Conservation (phyloP, 2,329 filamentous ascomycete species). For the Aspergillus transmontanensis region DNA sequence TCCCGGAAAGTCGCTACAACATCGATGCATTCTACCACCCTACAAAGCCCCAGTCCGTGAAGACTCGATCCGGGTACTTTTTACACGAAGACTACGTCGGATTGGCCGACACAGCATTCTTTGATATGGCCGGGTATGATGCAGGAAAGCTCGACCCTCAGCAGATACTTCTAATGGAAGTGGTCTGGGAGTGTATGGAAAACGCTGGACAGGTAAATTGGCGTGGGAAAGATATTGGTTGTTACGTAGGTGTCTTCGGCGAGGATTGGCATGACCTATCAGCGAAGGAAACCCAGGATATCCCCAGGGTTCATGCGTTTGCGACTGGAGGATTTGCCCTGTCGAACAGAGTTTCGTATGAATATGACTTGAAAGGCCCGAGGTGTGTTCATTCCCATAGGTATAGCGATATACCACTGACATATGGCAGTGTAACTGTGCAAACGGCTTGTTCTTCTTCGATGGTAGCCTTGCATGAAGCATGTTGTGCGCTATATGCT, state of each 20-base stretch:
- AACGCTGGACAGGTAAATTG: conserved; percentile 31
- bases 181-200: conserved; percentile 37
- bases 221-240: conserved; percentile 33
- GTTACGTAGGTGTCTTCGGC: conserved; percentile 27
- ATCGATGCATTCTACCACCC: conserved; percentile 27
- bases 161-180: conserved; percentile 34
- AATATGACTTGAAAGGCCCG: background rate
- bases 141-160: conserved; percentile 33
- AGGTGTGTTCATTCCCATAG: background rate
- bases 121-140: conserved; percentile 16
- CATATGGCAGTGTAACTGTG: conserved; percentile 22
- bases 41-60: background rate
- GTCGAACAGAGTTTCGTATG: conserved; percentile 27
- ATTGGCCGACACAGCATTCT: conserved; percentile 29
- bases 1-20: conserved; percentile 30
- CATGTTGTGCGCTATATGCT: conserved; percentile 26
- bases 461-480: conserved; percentile 31
- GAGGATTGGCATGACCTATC: conserved; percentile 29
- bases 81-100: conserved; percentile 32
- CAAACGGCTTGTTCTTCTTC: conserved; percentile 42
- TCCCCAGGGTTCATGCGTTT: conserved; percentile 10
- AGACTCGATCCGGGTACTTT: conserved; percentile 26
- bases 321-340: conserved; percentile 21
- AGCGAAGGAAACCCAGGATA: conserved; percentile 23
- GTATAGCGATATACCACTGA: too few species aligned